Percentiles rank a stretch among this genome's conserved stretches.
Conservation (phyloP, 192 early-diverging fungal species). For the Backusella tarrabulga region DNA sequence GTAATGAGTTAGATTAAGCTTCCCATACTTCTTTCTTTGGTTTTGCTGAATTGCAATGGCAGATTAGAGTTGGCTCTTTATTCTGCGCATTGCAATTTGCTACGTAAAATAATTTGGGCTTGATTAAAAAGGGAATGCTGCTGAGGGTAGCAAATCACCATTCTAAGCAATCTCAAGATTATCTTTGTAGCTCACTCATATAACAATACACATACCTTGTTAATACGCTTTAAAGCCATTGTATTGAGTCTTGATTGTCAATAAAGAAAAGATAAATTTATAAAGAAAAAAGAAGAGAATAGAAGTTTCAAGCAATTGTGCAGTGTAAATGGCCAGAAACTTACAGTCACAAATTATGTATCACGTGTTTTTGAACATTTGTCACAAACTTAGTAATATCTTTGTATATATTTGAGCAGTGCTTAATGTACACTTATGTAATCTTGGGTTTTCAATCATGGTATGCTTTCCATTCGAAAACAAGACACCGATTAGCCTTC, state of each 20-base stretch:
- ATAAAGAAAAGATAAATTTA: constrained; percentile 3
- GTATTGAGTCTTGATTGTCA: constrained; percentile 25
- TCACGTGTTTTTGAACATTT: background rate
- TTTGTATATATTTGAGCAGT: background rate
- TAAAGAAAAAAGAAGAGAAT: constrained; percentile 1
- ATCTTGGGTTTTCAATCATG: no score
- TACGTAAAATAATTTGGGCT: background rate
- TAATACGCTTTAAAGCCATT: constrained; percentile 99
- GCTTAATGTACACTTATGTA: no score
- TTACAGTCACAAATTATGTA: background rate
- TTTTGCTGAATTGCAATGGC: background rate
- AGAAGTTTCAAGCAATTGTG: background rate
- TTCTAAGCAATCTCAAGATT: background rate
- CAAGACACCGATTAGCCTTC: no score
- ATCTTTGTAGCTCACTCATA: background rate
- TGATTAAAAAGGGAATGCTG: background rate
- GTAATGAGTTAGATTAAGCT: background rate
- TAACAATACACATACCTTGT: constrained; percentile 72
- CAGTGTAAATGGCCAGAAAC: background rate
- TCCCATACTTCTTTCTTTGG: background rate
- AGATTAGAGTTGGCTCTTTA: background rate
- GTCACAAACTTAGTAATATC: background rate
- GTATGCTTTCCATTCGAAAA: no score
- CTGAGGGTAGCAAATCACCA: background rate
- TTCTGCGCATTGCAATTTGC: background rate